These are phyloP conservation scores for Epichloe brachyelytri DNA, from an alignment of 2,329 filamentous ascomycete species.

Conservation along the genomic window DNA sequence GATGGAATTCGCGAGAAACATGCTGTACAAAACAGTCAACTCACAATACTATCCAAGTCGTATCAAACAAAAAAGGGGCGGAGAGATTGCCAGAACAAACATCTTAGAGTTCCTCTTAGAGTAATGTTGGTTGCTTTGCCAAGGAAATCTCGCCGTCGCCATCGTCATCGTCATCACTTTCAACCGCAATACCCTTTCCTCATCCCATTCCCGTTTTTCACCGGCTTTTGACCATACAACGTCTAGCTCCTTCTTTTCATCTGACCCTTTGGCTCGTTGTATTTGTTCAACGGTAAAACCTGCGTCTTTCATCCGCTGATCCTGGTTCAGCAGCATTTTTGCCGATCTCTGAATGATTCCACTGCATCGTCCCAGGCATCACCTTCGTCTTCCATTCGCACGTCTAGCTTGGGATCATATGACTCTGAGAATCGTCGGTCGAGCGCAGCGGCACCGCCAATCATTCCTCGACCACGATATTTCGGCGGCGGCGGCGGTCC, in stretches of 20 bases:
- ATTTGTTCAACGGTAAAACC: conserved; percentile 70
- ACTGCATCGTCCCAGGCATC: conserved; percentile 65
- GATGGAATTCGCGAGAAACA: neutral
- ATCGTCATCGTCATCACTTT: conserved; percentile 2
- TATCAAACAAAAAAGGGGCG: neutral
- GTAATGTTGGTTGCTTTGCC: conserved; percentile 3
- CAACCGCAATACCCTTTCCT: conserved; percentile 27
- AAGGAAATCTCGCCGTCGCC: neutral
- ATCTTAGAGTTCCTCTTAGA: conserved; percentile 7
- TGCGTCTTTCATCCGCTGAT: conserved; percentile 60
- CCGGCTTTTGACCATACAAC: conserved; percentile 62
- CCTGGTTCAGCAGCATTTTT: conserved; percentile 63
- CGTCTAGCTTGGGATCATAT: conserved; percentile 46
- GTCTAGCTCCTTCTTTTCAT: conserved; percentile 43
- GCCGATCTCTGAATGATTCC: conserved; percentile 67
- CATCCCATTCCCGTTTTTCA: conserved; percentile 50
- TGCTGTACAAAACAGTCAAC: neutral
- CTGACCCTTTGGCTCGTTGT: conserved; percentile 42
- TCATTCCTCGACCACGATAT: conserved; percentile 55
- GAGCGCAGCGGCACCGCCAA: conserved; percentile 51
- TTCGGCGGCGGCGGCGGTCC: conserved; percentile 52
- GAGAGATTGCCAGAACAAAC: neutral
- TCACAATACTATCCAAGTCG: neutral
- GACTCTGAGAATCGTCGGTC: conserved; percentile 65
- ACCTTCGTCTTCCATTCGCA: conserved; percentile 36